A percentile compares a stretch with the other conserved stretches of the same genome.
phyloP scores from a whole-genome alignment of 1,139 yeast species.

The Hemisphaericaspora xylofermentans region DNA sequence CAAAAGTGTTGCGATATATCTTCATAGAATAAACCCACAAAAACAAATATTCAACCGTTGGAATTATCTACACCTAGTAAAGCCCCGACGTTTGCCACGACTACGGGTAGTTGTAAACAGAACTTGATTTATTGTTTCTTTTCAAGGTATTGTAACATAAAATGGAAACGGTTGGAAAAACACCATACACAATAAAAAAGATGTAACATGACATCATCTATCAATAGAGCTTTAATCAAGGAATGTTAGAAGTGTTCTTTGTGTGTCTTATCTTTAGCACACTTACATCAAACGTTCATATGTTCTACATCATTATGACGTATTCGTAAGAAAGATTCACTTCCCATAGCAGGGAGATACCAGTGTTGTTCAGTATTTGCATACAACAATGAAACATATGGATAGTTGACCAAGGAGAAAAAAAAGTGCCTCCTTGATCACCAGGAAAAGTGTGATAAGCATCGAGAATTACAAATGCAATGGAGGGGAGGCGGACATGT shows the following conservation, averaged over 20 bases:
- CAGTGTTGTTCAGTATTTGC: background rate
- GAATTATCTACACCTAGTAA: too few relatives aligned
- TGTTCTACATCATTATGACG: background rate
- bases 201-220: background rate
- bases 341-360: background rate
- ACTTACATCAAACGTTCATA: background rate
- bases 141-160: too few relatives aligned
- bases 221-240: background rate
- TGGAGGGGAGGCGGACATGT: too few relatives aligned
- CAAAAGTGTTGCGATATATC: too few relatives aligned
- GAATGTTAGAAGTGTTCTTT: too few relatives aligned
- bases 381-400: background rate
- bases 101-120: too few relatives aligned
- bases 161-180: background rate
- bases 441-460: background rate
- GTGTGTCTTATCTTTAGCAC: background rate
- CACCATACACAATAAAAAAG: background rate
- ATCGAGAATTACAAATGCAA: background rate
- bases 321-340: background rate
- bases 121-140: too few relatives aligned
- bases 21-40: too few relatives aligned
- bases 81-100: too few relatives aligned
- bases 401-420: background rate
- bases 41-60: too few relatives aligned
- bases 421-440: background rate